Base-by-base conservation (phyloP, 1,139 yeast species). In the Yueomyces sp. region DNA sequence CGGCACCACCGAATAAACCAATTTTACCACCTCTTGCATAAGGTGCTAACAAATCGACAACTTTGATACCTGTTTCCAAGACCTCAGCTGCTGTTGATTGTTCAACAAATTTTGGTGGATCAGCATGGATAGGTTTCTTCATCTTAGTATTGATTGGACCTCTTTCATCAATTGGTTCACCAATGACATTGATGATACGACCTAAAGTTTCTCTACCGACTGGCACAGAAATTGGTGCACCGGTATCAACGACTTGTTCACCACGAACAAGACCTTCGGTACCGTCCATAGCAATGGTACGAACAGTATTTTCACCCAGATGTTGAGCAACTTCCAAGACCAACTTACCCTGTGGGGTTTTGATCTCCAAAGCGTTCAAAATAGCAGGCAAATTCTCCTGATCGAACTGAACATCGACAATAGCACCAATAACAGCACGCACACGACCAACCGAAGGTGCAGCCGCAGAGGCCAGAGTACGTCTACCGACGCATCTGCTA, bases 1-100 rank as follows among this genome's bases (percentile, higher is more conserved):
- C 98, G 72, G 98, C 98, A 89, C 98, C 98, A 78, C 98, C 98
- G 84, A 91, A 91, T 68, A 91, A 81, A 81, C 98, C 98, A 85
- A 91, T 91, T 82, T 91, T 91, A 85, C 98, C 98, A 84, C 98
- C 98, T 84, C 96, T 89, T 68, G 98, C 98, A 77, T 91, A 91
- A 61, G 98, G 98, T 59, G 98, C 98, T 62, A 91, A 81, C 68
- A 91, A 79, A 70, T 91, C 98, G 75, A 91, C 98, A 71, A 91
- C 98, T 81, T 91, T 91, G 69, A 91, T 91, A 85, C 98, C 98
- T 55, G 98, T 91, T 76, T 89, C 98, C 68, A 91, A 81, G 64
- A 91, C 89, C 77, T 91, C 97, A 56, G 98, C 97, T 57, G 81
- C 73, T 61, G 98, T 91, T 55, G 97, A 86, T 76, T 91, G 98